These are phyloP conservation scores for Stemphylium vesicarium DNA, from an alignment of 2,329 filamentous ascomycete species.

Conservation along the genomic window DNA sequence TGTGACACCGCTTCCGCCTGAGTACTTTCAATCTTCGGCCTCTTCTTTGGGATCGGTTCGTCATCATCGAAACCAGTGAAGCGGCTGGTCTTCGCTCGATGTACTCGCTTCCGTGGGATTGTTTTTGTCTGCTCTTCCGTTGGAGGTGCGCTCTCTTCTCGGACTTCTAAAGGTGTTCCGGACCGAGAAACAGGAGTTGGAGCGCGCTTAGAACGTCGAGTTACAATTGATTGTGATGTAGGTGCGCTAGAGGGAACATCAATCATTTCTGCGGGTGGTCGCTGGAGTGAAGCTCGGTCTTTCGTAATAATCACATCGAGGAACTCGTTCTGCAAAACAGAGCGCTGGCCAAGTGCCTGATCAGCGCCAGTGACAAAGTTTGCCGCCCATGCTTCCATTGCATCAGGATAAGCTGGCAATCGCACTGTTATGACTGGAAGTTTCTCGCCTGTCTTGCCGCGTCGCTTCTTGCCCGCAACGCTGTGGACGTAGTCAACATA, in stretches of 20 bases:
- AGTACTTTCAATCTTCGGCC: slow-evolving; percentile 32
- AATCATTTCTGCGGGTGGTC: slow-evolving; percentile 61
- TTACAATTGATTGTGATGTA: slow-evolving; percentile 17
- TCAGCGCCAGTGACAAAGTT: slow-evolving; percentile 74
- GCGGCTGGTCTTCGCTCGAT: slow-evolving; percentile 53
- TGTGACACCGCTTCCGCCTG: slow-evolving; percentile 37
- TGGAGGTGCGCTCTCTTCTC: slow-evolving; percentile 20
- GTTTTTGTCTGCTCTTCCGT: slow-evolving; percentile 30
- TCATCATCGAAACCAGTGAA: slow-evolving; percentile 78
- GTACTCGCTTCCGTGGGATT: slow-evolving; percentile 39
- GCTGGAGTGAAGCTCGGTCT: slow-evolving; percentile 74
- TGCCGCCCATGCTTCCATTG: slow-evolving; percentile 69
- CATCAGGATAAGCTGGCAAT: slow-evolving; percentile 58
- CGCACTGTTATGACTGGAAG: slow-evolving; percentile 81
- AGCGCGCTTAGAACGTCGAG: slow-evolving; percentile 22
- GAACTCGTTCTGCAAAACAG: slow-evolving; percentile 89
- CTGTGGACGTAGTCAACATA: slow-evolving; percentile 79
- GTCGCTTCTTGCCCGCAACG: slow-evolving; percentile 74
- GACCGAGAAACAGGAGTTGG: slow-evolving; percentile 24
- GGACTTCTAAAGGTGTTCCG: slow-evolving; percentile 24
- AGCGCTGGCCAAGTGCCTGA: slow-evolving; percentile 75
- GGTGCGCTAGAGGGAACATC: slow-evolving; percentile 27
- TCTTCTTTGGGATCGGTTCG: slow-evolving; percentile 39
- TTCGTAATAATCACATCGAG: slow-evolving; percentile 86
- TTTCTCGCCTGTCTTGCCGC: slow-evolving; percentile 68